Base-by-base conservation (phyloP, 2,329 filamentous ascomycete genomes). In the Chaetomiaceae sp. region DNA sequence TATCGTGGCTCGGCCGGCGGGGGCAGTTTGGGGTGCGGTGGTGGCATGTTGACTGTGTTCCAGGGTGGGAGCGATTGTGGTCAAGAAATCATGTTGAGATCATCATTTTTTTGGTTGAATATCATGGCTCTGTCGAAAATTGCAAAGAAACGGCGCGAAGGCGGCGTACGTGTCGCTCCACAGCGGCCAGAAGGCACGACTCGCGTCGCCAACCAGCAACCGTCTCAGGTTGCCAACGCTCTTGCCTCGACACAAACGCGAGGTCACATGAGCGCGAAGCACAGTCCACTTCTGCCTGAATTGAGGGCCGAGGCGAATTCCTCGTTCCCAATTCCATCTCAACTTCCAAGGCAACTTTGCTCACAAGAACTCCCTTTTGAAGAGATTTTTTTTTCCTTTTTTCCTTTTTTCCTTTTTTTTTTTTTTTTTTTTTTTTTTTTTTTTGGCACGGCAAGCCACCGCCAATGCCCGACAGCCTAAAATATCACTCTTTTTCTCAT, bases 1-100 rank as follows among this genome's bases (percentile, higher is more conserved):
- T 71, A 68, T 33, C 64, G 67, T 20, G 78, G 75, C 45, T 74
- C 66, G 37, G 19, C 74, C 71, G 29, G 71, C 68, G 55, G 49
- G 31, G 58, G 54, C 17, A 51, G 45, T 17, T 47, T 51, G 31
- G 52, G 46, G 64, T 70, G 53, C 65, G 57, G 22, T 57, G 45
- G 47, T 6, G 55, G 53, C 58, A 60, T 63, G 3, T 8, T 29
- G n/a, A 6, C 9, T 6, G 25, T 27, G 5, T 6, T 27, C 27
- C 8, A 31, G 4, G 27, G 14, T 31, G 27, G 9, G 14, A 6
- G 27, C 27, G 14, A 9, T 11, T 4, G 27, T 7, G 4, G 27
- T 31, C 27, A 31, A 6, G 20, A 33, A 39, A 38, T 14, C 15
- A 38, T 29, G 4, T 4, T 6, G 15, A 11, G 15, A 29, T 43